Percentiles rank a stretch among this genome's conserved stretches.
Conservation (phyloP, 2,329 filamentous ascomycete species). For the Ophiostoma tasmaniense region DNA sequence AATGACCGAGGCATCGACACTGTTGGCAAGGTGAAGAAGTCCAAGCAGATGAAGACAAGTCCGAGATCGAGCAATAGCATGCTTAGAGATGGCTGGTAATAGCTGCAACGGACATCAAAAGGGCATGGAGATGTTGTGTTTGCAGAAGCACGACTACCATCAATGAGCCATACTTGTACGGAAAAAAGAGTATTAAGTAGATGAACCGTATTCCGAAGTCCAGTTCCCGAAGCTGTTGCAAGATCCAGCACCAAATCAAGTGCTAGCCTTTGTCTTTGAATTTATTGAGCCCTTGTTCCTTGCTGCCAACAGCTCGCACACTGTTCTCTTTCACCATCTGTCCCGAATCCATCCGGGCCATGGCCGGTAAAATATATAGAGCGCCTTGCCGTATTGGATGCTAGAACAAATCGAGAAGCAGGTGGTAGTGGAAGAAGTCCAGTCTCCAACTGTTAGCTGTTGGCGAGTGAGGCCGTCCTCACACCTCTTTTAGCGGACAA, state of each 20-base stretch:
- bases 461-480: background rate
- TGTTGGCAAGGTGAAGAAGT: too few relatives aligned
- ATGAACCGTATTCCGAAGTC: background rate
- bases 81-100: background rate
- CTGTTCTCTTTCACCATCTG: background rate
- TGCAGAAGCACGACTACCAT: background rate
- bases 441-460: background rate
- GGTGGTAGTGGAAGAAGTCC: background rate
- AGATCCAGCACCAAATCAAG: background rate
- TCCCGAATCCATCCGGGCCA: conserved; percentile 14
- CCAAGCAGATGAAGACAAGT: background rate
- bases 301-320: too few relatives aligned
- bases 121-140: background rate
- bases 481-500: background rate
- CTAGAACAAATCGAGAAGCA: too few relatives aligned
- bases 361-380: conserved; percentile 11
- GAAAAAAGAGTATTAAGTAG: background rate
- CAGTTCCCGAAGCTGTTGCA: background rate
- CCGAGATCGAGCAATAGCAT: background rate
- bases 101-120: background rate
- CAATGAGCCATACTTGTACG: background rate
- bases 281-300: too few relatives aligned
- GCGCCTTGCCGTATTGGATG: background rate
- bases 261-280: background rate
- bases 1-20: background rate